Conservation (phyloP, 2,329 filamentous ascomycete genomes). For the Erysiphe pulchra region DNA sequence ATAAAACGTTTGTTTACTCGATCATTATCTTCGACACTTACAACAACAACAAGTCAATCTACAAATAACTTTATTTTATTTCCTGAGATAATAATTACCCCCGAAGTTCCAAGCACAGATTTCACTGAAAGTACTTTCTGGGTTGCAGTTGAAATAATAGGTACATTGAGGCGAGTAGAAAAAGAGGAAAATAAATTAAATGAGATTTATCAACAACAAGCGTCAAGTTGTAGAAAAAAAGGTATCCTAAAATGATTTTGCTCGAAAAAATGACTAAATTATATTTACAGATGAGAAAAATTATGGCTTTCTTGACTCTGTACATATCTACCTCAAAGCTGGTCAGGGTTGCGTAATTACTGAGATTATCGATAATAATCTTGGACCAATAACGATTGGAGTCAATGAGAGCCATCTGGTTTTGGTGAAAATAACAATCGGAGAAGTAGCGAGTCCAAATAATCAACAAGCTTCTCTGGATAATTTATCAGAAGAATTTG, state of each 20-base stretch:
- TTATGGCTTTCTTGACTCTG: slow-evolving; percentile 11
- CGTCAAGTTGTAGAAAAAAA: not conserved
- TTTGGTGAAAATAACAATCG: slow-evolving; percentile 10
- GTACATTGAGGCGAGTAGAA: slow-evolving; percentile 7
- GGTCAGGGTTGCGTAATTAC: slow-evolving; percentile 7
- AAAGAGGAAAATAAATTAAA: not conserved
- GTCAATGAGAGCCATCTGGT: slow-evolving; percentile 10
- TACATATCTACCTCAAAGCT: slow-evolving; percentile 9
- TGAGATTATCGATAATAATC: slow-evolving; percentile 11
- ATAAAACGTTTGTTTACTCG: not conserved
- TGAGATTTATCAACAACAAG: not conserved
- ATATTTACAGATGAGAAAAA: slow-evolving; percentile 2
- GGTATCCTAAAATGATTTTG: not conserved
- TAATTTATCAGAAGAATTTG: slow-evolving; percentile 31
- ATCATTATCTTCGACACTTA: not conserved
- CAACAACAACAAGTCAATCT: not conserved
- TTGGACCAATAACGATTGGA: slow-evolving; percentile 6
- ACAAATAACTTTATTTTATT: slow-evolving; percentile 6
- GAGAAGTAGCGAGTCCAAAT: slow-evolving; percentile 3
- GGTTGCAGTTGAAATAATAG: slow-evolving; percentile 15
- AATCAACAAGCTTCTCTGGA: slow-evolving; percentile 21
- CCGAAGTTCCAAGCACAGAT: slow-evolving; percentile 11
- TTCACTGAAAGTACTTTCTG: slow-evolving; percentile 12
- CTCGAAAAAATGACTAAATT: not conserved
- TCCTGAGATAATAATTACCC: slow-evolving; percentile 12